phyloP scores from a whole-genome alignment of 352 stramenopile species.

The Globisporangium okanoganense region DNA sequence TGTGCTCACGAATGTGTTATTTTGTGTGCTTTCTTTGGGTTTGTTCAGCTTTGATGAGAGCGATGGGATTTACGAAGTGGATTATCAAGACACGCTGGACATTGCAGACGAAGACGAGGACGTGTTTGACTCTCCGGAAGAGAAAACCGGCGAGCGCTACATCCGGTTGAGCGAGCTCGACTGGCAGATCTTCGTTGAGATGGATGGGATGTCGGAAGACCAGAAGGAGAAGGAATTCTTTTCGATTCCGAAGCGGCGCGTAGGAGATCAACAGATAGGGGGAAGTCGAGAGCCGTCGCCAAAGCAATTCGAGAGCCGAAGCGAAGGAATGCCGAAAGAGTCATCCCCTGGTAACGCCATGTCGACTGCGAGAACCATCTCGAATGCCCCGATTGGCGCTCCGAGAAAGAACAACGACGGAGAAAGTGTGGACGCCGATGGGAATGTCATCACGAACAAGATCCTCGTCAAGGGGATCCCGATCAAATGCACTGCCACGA shows the following conservation, averaged over 20 bases:
- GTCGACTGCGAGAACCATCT: neutral
- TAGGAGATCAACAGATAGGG: slow-evolving; percentile 8
- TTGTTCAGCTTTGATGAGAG: slow-evolving; percentile 28
- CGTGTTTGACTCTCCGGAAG: slow-evolving; percentile 15
- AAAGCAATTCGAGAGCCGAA: slow-evolving; percentile 19
- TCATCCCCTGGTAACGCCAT: slow-evolving; percentile 4
- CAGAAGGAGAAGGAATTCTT: slow-evolving; percentile 62
- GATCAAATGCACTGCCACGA: slow-evolving; percentile 36
- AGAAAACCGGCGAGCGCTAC: slow-evolving; percentile 19
- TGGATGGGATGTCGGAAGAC: slow-evolving; percentile 46
- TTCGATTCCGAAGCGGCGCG: slow-evolving; percentile 72
- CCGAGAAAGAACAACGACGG: slow-evolving; percentile 19
- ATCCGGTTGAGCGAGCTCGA: slow-evolving; percentile 27
- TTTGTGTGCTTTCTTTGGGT: too few relatives aligned
- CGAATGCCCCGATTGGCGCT: neutral
- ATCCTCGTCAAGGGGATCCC: slow-evolving; percentile 69
- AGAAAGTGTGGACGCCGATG: slow-evolving; percentile 42
- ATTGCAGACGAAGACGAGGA: slow-evolving; percentile 25
- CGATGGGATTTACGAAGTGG: slow-evolving; percentile 51
- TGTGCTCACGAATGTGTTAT: neutral
- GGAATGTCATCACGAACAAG: slow-evolving; percentile 50
- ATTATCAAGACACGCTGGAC: slow-evolving; percentile 44
- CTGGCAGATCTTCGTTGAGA: slow-evolving; percentile 74
- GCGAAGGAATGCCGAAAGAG: neutral
- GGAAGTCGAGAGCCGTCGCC: slow-evolving; percentile 38